A percentile compares a stretch with the other conserved stretches of the same genome.
phyloP scores from a whole-genome alignment of 169 alveolate genomes.

The Babesia sp. region DNA sequence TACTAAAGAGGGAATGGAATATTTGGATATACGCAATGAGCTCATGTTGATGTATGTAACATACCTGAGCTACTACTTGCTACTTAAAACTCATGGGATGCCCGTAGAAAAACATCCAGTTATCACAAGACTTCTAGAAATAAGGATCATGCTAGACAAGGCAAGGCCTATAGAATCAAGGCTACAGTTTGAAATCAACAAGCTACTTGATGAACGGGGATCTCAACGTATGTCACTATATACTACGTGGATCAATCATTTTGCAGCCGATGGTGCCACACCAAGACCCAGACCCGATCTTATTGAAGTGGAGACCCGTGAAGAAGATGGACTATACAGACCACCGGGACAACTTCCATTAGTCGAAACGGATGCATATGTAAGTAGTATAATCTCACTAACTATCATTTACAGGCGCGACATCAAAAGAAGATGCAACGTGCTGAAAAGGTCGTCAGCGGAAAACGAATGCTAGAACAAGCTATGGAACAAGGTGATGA shows the following conservation, averaged over 20 bases:
- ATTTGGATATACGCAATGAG: conserved; percentile 71
- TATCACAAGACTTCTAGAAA: conserved; percentile 68
- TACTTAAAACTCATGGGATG: conserved; percentile 72
- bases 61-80: conserved; percentile 70
- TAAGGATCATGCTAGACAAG: conserved; percentile 72
- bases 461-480: conserved; percentile 21
- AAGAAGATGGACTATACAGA: conserved; percentile 16
- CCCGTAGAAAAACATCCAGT: conserved; percentile 74
- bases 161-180: conserved; percentile 71
- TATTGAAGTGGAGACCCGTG: conserved; percentile 26
- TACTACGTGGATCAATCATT: neutral
- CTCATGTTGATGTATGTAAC: conserved; percentile 70
- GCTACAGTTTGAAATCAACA: conserved; percentile 68
- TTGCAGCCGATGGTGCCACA: conserved; percentile 1
- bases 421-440: conserved; percentile 29
- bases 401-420: conserved; percentile 8
- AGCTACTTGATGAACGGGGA: conserved; percentile 35
- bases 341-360: conserved; percentile 13
- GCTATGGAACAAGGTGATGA: conserved; percentile 10
- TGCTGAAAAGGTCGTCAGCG: conserved; percentile 17
- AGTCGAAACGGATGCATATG: conserved; percentile 33
- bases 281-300: conserved; percentile 26
- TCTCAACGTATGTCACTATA: neutral
- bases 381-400: neutral
- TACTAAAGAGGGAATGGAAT: conserved; percentile 73